These are phyloP conservation scores for Cardamine resedifolia DNA, from an alignment of 345 rosid genomes.

Conservation along the genomic window DNA sequence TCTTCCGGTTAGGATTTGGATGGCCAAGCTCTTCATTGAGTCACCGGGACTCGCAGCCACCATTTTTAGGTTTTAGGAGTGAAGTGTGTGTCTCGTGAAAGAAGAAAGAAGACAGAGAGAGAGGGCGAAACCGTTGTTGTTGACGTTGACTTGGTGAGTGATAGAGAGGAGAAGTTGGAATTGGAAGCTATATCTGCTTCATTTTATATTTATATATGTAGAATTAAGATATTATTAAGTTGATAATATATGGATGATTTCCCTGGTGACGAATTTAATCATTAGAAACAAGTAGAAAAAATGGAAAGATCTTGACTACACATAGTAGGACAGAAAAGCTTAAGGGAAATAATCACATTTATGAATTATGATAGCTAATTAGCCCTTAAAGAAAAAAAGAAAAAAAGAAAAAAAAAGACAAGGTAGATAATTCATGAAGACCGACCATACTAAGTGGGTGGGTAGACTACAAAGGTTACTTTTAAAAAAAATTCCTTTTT, in stretches of 20 bases:
- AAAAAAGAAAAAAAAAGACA: no score
- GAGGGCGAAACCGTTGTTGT: no score
- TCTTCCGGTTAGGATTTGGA: conserved; percentile 44
- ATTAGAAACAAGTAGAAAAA: not conserved
- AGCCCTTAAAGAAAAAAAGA: no score
- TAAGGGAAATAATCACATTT: no score
- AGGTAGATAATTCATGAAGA: not conserved
- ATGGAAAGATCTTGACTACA: not conserved
- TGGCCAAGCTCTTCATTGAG: conserved; percentile 34
- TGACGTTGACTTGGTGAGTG: conserved; percentile 7
- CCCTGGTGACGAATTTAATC: not conserved
- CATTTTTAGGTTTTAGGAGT: conserved; percentile 15
- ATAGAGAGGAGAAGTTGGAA: not conserved
- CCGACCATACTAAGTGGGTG: not conserved
- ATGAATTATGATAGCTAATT: no score
- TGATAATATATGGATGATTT: not conserved
- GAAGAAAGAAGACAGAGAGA: no score
- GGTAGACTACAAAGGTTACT: not conserved
- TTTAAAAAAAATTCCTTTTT: no score
- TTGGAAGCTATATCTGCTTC: not conserved
- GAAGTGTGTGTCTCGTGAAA: conserved; percentile 6
- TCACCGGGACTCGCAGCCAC: conserved; percentile 19
- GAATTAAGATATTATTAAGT: no score
- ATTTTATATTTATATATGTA: not conserved
- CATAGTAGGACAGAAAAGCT: not conserved